Conservation (phyloP, 2,329 filamentous ascomycete species). For the Sphaerulina populicola region DNA sequence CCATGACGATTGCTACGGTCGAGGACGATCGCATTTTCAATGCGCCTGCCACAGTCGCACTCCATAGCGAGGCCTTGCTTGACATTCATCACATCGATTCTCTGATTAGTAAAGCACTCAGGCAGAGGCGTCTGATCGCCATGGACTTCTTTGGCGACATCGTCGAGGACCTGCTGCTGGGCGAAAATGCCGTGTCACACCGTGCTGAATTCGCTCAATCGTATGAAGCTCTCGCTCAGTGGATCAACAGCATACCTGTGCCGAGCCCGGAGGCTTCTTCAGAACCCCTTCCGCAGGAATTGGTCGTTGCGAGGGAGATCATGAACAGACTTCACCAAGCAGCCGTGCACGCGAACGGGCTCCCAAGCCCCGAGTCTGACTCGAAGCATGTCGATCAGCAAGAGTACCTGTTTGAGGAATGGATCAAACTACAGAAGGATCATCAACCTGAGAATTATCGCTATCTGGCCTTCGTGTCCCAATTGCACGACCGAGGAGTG, state of each 20-base stretch:
- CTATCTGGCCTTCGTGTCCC: constrained; percentile 67
- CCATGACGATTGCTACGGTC: constrained; percentile 43
- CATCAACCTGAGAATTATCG: constrained; percentile 61
- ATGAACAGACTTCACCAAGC: constrained; percentile 56
- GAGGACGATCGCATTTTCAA: constrained; percentile 57
- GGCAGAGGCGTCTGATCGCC: constrained; percentile 60
- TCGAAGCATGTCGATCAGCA: constrained; percentile 67
- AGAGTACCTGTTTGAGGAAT: constrained; percentile 93
- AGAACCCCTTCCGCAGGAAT: constrained; percentile 30
- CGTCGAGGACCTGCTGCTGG: constrained; percentile 69
- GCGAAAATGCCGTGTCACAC: constrained; percentile 66
- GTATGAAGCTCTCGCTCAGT: constrained; percentile 69
- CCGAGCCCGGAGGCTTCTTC: neutral
- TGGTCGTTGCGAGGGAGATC: constrained; percentile 60
- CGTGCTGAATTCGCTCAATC: constrained; percentile 80
- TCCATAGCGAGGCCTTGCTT: constrained; percentile 53
- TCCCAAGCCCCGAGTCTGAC: constrained; percentile 50
- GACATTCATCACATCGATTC: constrained; percentile 52
- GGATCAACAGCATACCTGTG: constrained; percentile 63
- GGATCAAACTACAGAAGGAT: constrained; percentile 75
- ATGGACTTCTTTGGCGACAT: constrained; percentile 73
- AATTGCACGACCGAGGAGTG: constrained; percentile 66
- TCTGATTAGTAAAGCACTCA: constrained; percentile 64
- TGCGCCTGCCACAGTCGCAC: constrained; percentile 51
- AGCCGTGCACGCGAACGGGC: constrained; percentile 48